These are phyloP conservation scores for Ogataea naganishii DNA, from an alignment of 805 yeast genomes.

Conservation along the genomic window DNA sequence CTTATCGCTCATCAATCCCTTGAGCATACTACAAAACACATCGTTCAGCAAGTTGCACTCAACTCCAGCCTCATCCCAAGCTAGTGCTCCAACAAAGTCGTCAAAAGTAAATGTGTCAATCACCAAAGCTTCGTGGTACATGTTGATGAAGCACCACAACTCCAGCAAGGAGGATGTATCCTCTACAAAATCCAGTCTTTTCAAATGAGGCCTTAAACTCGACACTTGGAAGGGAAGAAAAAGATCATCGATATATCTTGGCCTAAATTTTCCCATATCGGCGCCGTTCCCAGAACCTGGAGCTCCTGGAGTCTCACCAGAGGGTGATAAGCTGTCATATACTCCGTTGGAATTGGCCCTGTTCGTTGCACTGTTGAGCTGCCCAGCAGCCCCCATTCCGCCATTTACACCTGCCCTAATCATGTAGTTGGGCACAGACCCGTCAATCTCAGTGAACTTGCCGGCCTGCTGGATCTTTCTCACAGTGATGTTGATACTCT, in stretches of 20 bases:
- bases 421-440: no score
- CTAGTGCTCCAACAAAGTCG: constrained; percentile 55
- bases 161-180: constrained; percentile 44
- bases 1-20: constrained; percentile 41
- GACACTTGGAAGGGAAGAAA: constrained; percentile 18
- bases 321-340: no score
- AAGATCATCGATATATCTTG: constrained; percentile 22
- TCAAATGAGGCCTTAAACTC: constrained; percentile 16
- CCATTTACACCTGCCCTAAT: no score
- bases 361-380: no score
- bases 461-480: constrained; percentile 24
- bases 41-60: constrained; percentile 52
- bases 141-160: constrained; percentile 67
- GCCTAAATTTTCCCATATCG: no score
- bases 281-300: no score
- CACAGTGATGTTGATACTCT: constrained; percentile 36
- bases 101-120: constrained; percentile 77
- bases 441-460: no score
- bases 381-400: no score
- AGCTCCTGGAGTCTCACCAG: no score
- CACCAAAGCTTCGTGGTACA: constrained; percentile 53
- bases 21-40: constrained; percentile 57
- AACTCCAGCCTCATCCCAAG: constrained; percentile 34
- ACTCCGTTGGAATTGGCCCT: no score
- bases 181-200: constrained; percentile 12